Base-by-base conservation (phyloP, 768 basidiomycete genomes). In the Xerocomus brunneocitrinus region DNA sequence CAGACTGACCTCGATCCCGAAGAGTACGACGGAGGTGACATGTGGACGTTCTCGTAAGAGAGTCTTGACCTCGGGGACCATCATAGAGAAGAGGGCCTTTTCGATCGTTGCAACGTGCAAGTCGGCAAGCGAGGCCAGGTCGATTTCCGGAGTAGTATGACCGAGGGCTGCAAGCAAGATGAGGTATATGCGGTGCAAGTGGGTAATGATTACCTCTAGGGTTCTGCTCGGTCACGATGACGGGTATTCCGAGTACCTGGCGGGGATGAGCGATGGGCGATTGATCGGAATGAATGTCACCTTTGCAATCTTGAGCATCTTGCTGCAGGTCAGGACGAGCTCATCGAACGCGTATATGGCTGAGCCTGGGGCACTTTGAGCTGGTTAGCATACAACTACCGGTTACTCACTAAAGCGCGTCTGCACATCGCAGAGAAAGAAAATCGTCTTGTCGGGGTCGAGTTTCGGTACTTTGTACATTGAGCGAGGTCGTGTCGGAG, bases 371-470 rank as follows among this genome's bases (percentile, higher is more conserved):
- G 5, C 9, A 59, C 53, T 19, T 34, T 41, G 41, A 36, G 30
- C 41, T 36, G 38, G 32, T 44, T 48, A 25, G 46, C 10, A 3
- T 24, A 7, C 1, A 12, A 5, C 7, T 0, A 7, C 39, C 41
- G 16, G 8, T 1, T n/a, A 34, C 82, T 57, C 59, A 91, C 90
- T 73, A 71, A 92, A 87, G 57, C 81, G 79, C 8, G 79, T 74
- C 71, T 95, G 93, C 2, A 95, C 70, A 67, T 95, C 94, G 67
- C 93, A 97, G 27, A 91, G 72, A 53, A 95, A 79, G 74, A 95
- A 82, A 45, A 87, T 63, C 14, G 81, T 71, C 19, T 60, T 60
- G 3, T 57, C 60, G 38, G 67, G 84, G 71, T 58, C 70, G 61
- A 69, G 70, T 51, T 62, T 74, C 16, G 62, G 60, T 35, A 67